Conservation (phyloP, 805 yeast species). For the Saccharomycopsis sp. region DNA sequence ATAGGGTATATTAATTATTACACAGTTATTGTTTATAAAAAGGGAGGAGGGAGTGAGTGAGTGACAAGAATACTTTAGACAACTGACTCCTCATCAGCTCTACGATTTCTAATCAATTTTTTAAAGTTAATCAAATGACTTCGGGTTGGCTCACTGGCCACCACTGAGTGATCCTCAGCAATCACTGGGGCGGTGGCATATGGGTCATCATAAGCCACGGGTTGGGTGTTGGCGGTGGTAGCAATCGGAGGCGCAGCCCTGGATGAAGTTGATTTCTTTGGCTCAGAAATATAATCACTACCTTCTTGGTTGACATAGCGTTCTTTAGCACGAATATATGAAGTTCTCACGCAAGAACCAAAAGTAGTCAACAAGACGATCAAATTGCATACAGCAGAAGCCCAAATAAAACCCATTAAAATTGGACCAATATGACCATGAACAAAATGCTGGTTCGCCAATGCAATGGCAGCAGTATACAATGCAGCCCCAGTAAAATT, state of each 20-base stretch:
- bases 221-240: constrained; percentile 3
- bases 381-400: constrained; percentile 48
- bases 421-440: constrained; percentile 49
- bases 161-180: constrained; percentile 4
- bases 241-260: constrained; percentile 1
- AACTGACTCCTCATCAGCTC: constrained; percentile 16
- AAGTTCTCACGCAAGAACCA: constrained; percentile 28
- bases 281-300: constrained; percentile 1
- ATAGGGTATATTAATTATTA: background rate
- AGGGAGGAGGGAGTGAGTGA: background rate
- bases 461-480: constrained; percentile 35
- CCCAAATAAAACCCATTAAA: constrained; percentile 63
- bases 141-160: constrained; percentile 7
- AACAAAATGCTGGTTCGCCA: constrained; percentile 65
- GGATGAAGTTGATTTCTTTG: constrained; percentile 14
- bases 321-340: constrained; percentile 18
- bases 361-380: constrained; percentile 47
- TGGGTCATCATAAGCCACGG: constrained; percentile 13
- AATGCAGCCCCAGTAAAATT: constrained; percentile 18
- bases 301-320: constrained; percentile 7
- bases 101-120: constrained; percentile 18
- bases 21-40: background rate
- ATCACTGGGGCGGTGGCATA: constrained; percentile 14
- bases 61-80: background rate
- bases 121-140: constrained; percentile 20